These are phyloP conservation scores for Chalaropsis thielavioides DNA, from an alignment of 2,329 filamentous ascomycete genomes.

Conservation along the genomic window DNA sequence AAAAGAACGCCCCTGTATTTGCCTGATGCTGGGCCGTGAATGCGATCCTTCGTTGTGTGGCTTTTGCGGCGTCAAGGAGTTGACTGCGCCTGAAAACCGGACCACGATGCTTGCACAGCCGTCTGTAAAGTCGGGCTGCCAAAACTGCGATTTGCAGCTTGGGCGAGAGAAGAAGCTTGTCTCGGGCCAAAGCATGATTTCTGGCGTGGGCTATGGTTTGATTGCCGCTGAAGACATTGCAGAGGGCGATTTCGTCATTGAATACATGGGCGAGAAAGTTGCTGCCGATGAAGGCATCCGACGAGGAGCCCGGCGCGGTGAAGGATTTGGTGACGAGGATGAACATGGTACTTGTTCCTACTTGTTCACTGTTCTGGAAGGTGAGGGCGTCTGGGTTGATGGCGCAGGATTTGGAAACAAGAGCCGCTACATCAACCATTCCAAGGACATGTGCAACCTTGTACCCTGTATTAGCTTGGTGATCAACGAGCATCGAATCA, in stretches of 20 bases:
- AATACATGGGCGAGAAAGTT: slow-evolving; percentile 69
- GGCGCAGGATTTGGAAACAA: slow-evolving; percentile 66
- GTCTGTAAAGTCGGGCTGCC: slow-evolving; percentile 46
- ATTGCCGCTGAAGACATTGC: slow-evolving; percentile 55
- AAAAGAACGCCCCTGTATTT: slow-evolving; percentile 51
- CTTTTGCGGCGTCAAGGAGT: slow-evolving; percentile 42
- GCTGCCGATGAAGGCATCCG: slow-evolving; percentile 54
- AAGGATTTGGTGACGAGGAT: slow-evolving; percentile 41
- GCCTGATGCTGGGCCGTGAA: slow-evolving; percentile 57
- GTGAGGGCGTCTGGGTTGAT: slow-evolving; percentile 54
- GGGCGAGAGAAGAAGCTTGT: slow-evolving; percentile 50
- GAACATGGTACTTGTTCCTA: slow-evolving; percentile 49
- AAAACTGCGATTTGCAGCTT: slow-evolving; percentile 59
- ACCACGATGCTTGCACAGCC: slow-evolving; percentile 25
- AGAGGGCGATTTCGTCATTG: slow-evolving; percentile 59
- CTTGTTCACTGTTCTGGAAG: slow-evolving; percentile 44
- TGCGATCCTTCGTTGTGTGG: slow-evolving; percentile 66
- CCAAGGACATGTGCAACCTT: slow-evolving; percentile 44
- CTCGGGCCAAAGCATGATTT: slow-evolving; percentile 54
- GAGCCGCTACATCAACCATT: slow-evolving; percentile 72
- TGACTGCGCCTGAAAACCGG: slow-evolving; percentile 8
- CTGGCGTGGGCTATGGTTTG: slow-evolving; percentile 57
- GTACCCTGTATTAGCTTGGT: slow-evolving; percentile 54
- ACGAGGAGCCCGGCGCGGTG: slow-evolving; percentile 45
- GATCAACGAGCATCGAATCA: slow-evolving; percentile 62